Base-by-base conservation (phyloP, 305 asterid genomes). In the Vinca major region DNA sequence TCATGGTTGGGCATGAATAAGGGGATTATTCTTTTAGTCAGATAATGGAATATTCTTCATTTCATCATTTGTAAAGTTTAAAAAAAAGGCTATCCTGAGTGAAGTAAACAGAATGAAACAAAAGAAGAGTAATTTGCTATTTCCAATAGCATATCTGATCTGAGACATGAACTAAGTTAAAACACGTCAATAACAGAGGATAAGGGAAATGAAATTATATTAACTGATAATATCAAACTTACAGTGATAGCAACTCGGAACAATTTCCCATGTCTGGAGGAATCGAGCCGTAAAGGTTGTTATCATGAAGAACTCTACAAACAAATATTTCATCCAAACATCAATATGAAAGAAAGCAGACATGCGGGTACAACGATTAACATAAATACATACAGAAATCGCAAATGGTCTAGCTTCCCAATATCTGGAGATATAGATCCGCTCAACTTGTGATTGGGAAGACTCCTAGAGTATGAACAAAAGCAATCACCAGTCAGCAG, bases 251-350 rank as follows among this genome's bases (percentile, higher is more conserved):
- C 92, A 93, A 82, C 73, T 76, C 84, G 1, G 95, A 82, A 82
- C 99, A 93, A 81, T 93, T 91, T 67, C 96, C 97, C 73, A 93
- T 70, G 70, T 86, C 95, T 72, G 96, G 85, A 69, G 99, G 99
- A 71, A 93, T 87, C 77, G 83, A 53, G 74, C 99, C 99, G 63
- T 87, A 93, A 51, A 93, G 80, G 76, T 87, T 87, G 87, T 93
- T 91, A 79, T 85, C 90, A 56, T 93, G 95, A 80, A 93, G 97
- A 77, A 88, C 89, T 71, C 99, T 93, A 77, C 73, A 82, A 53
- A 74, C n/a, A 78, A 41, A 69, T 60, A 71, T 68, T 75, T 78
- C 49, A 71, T 39, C 33, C 40, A 65, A 80, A 52, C 72, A 63
- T 55, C 26, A 58, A 58, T 53, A 50, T 53, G 53, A 54, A 65